phyloP scores from a whole-genome alignment of 306 rosid genomes.

The Quercus glauca region DNA sequence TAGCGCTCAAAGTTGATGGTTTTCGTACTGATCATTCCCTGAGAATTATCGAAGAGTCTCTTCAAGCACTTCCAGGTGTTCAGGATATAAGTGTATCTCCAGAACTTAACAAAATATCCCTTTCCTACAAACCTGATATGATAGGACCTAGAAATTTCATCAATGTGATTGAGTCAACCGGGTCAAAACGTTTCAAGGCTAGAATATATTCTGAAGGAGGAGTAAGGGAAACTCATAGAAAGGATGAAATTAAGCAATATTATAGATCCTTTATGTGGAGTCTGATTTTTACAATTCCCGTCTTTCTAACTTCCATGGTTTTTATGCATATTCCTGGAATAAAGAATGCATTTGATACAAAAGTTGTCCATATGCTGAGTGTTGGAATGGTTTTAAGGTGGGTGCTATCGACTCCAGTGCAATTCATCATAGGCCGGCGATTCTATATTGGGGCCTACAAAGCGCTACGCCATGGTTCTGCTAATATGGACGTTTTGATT shows the following conservation, averaged over 20 bases:
- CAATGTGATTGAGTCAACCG: conserved; percentile 56
- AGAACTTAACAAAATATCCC: conserved; percentile 39
- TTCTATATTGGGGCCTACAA: conserved; percentile 70
- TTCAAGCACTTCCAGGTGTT: conserved; percentile 55
- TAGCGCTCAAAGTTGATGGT: conserved; percentile 65
- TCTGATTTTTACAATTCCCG: conserved; percentile 56
- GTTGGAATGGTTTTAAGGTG: conserved; percentile 66
- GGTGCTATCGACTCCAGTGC: conserved; percentile 68
- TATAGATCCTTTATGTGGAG: conserved; percentile 59
- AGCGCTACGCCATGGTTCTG: conserved; percentile 60
- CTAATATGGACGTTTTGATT: conserved; percentile 85
- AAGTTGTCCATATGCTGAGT: conserved; percentile 55
- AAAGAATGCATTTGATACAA: conserved; percentile 44
- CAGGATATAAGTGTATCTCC: conserved; percentile 24
- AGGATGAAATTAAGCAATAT: conserved; percentile 51
- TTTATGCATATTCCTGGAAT: conserved; percentile 66
- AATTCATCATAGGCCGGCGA: conserved; percentile 67
- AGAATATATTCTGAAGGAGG: conserved; percentile 49
- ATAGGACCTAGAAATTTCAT: conserved; percentile 80
- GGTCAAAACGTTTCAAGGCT: conserved; percentile 61
- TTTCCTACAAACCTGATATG: conserved; percentile 59
- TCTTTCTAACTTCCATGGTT: conserved; percentile 79
- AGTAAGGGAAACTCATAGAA: conserved; percentile 43
- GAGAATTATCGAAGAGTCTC: conserved; percentile 38
- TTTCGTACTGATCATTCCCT: conserved; percentile 21